phyloP scores from a whole-genome alignment of 2,329 filamentous ascomycete genomes.

The Byssochlamys sp. region DNA sequence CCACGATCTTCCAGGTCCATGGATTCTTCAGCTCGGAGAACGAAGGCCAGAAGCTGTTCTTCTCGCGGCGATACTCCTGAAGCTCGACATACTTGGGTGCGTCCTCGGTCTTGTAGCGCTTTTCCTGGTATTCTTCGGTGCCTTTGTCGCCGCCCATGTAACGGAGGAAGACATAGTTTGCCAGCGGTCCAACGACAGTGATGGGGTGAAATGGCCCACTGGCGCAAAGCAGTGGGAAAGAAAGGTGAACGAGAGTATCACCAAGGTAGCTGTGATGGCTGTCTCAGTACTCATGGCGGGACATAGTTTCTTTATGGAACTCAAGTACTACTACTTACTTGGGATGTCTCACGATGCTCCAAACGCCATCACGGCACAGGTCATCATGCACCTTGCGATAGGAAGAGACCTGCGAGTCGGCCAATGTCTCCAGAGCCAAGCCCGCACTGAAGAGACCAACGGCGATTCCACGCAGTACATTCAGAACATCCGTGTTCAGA shows the following conservation, averaged over 20 bases:
- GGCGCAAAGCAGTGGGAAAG: conserved; percentile 50
- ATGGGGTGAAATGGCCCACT: conserved; percentile 47
- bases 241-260: conserved; percentile 49
- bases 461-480: conserved; percentile 32
- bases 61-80: conserved; percentile 42
- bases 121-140: conserved; percentile 44
- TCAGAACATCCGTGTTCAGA: conserved; percentile 14
- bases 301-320: too few relatives aligned
- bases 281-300: conserved; percentile 2
- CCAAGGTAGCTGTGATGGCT: conserved; percentile 46
- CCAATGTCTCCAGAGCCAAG: conserved; percentile 47
- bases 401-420: conserved; percentile 47
- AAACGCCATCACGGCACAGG: conserved; percentile 49
- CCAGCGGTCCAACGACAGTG: conserved; percentile 46
- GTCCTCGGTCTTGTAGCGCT: conserved; percentile 44
- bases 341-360: conserved; percentile 53
- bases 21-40: conserved; percentile 43
- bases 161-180: conserved; percentile 52
- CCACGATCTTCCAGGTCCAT: conserved; percentile 48
- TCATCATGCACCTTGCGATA: conserved; percentile 38
- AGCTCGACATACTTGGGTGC: conserved; percentile 46
- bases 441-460: conserved; percentile 50
- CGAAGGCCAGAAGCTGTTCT: conserved; percentile 53
- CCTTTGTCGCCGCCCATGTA: conserved; percentile 48
- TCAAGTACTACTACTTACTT: conserved; percentile 40